Evolutionary conservation across 2,329 filamentous ascomycete genomes (phyloP).

Genomic region (Phoma sp.): DNA sequence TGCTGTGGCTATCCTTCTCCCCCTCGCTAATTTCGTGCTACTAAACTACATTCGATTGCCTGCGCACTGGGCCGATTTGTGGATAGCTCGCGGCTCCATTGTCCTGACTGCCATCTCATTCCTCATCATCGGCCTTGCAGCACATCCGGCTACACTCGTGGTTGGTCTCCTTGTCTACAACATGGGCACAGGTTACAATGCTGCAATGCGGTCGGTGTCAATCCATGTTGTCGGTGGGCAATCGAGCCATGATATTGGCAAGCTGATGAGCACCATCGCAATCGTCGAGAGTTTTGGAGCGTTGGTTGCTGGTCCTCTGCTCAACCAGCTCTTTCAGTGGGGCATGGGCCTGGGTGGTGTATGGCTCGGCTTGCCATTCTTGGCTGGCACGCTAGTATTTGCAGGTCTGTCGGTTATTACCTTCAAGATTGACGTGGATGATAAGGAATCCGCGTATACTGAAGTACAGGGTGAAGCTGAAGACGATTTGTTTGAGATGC

Average conservation of each 20-base stretch:
- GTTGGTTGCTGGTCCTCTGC: slow-evolving; percentile 55
- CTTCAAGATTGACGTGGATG: slow-evolving; percentile 35
- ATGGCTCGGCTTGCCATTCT: slow-evolving; percentile 58
- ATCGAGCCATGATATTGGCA: slow-evolving; percentile 51
- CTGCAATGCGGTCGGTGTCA: slow-evolving; percentile 55
- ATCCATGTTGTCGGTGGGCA: slow-evolving; percentile 57
- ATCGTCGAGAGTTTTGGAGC: slow-evolving; percentile 56
- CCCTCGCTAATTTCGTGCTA: slow-evolving; percentile 49
- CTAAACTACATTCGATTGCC: slow-evolving; percentile 45
- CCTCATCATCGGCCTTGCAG: slow-evolving; percentile 55
- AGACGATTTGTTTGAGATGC: slow-evolving; percentile 11
- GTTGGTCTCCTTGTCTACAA: slow-evolving; percentile 56
- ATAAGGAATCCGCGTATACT: slow-evolving; percentile 28
- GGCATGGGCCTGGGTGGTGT: slow-evolving; percentile 54
- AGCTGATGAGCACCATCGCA: slow-evolving; percentile 58
- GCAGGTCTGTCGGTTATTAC: slow-evolving; percentile 34
- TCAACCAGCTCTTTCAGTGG: slow-evolving; percentile 55
- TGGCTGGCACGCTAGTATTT: slow-evolving; percentile 34
- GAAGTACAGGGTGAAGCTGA: slow-evolving; percentile 26
- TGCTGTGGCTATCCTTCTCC: slow-evolving; percentile 55
- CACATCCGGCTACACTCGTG: slow-evolving; percentile 51
- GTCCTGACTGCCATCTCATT: slow-evolving; percentile 53
- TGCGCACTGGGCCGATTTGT: slow-evolving; percentile 53
- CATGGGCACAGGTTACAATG: slow-evolving; percentile 56
- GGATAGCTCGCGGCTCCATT: slow-evolving; percentile 55